Evolutionary conservation across 2,329 filamentous ascomycete genomes (phyloP).

Genomic region (Fusarium aywerte): DNA sequence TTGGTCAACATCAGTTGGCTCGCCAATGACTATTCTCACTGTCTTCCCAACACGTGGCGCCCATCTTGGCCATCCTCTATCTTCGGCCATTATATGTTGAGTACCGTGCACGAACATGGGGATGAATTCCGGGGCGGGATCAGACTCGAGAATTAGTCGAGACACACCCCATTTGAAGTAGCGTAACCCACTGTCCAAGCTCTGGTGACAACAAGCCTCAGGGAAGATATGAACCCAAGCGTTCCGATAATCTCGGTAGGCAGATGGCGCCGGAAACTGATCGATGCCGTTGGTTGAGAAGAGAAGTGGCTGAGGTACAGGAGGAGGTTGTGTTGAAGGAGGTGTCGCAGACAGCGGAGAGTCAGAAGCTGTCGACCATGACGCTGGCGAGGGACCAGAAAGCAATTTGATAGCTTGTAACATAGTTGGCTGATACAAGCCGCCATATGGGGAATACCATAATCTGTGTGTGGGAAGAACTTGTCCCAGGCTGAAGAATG

Average conservation of each 20-base stretch:
- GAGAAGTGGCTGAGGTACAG: conserved; percentile 47
- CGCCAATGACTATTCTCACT: conserved; percentile 81
- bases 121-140: conserved; percentile 86
- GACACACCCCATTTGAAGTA: conserved; percentile 99
- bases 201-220: conserved; percentile 93
- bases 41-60: conserved; percentile 78
- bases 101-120: conserved; percentile 96
- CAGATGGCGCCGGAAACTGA: conserved; percentile 75
- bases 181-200: conserved; percentile 79
- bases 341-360: conserved; percentile 5
- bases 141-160: conserved; percentile 87
- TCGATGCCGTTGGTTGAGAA: conserved; percentile 76
- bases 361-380: conserved; percentile 38
- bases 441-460: conserved; percentile 81
- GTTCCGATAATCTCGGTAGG: conserved; percentile 74
- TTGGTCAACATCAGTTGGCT: conserved; percentile 76
- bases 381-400: conserved; percentile 59
- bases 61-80: conserved; percentile 80
- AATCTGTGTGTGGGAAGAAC: conserved; percentile 88
- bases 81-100: conserved; percentile 88
- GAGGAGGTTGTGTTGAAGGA: conserved; percentile 21
- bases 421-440: conserved; percentile 90
- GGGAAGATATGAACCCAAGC: conserved; percentile 97
- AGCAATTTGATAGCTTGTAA: conserved; percentile 86
- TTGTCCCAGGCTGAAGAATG: conserved; percentile 91